Evolutionary conservation across 805 yeast species (phyloP).

Genomic region (Yarrowia sp.): DNA sequence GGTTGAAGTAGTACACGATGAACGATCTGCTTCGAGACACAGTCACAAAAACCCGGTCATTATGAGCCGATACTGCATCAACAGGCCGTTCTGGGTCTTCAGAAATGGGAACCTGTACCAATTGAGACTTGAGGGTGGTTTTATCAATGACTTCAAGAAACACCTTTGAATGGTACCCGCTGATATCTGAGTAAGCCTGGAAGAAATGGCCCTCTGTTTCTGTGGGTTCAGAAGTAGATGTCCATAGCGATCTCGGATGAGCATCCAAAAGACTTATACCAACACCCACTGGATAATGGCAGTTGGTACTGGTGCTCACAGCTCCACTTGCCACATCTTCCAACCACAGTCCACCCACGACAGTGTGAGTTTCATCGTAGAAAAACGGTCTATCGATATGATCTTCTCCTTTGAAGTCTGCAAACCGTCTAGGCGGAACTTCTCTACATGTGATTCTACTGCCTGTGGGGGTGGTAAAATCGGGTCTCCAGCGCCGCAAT

Average conservation of each 20-base stretch:
- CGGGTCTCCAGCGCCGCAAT: not conserved
- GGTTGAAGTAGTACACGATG: not conserved
- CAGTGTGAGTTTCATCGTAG: not conserved
- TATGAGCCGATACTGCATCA: constrained; percentile 4
- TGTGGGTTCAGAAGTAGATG: constrained; percentile 3
- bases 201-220: constrained; percentile 1
- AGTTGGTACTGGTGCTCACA: not conserved
- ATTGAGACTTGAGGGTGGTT: not conserved
- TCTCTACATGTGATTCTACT: not conserved
- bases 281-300: not conserved
- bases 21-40: not conserved
- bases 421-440: not conserved
- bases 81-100: constrained; percentile 1
- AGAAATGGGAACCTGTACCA: not conserved
- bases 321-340: not conserved
- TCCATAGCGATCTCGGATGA: not conserved
- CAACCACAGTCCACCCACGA: not conserved
- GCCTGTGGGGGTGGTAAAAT: constrained; percentile 5
- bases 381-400: constrained; percentile 7
- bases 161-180: not conserved
- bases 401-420: not conserved
- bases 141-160: not conserved
- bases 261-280: not conserved
- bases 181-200: not conserved
- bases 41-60: not conserved